Percentiles rank a stretch among this genome's conserved stretches.
Conservation (phyloP, 208 protist species). For the Balamuthia mandrillaris region DNA sequence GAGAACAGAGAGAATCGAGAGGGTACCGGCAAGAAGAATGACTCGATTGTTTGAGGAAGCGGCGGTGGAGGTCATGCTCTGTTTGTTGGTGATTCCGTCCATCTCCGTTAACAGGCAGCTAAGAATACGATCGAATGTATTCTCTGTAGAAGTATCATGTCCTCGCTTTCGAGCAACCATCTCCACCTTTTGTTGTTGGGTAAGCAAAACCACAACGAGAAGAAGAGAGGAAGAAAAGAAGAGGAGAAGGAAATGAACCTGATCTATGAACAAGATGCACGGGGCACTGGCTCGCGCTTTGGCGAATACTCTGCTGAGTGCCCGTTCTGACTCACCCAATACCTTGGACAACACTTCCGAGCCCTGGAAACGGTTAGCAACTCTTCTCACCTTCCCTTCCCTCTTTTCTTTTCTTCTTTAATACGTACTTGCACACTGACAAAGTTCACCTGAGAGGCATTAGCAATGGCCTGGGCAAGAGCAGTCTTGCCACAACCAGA, state of each 20-base stretch:
- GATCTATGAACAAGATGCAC: constrained; percentile 89
- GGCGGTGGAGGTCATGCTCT: too few relatives aligned
- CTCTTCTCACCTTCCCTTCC: background rate
- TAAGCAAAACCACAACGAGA: background rate
- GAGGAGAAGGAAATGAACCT: constrained; percentile 84
- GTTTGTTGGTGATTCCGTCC: constrained; percentile 87
- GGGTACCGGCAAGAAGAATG: background rate
- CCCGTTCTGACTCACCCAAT: constrained; percentile 86
- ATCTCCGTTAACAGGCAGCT: constrained; percentile 95
- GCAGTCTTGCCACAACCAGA: constrained; percentile 88
- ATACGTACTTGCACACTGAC: constrained; percentile 33
- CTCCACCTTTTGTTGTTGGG: background rate
- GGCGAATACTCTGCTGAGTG: constrained; percentile 61
- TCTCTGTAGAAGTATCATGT: background rate
- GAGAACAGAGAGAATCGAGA: too few relatives aligned
- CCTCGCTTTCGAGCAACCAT: background rate
- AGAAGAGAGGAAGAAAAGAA: background rate
- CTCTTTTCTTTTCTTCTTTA: background rate
- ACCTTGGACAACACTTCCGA: constrained; percentile 79
- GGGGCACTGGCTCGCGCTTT: constrained; percentile 77
- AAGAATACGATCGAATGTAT: constrained; percentile 79
- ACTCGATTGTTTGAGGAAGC: too few relatives aligned
- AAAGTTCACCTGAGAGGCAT: constrained; percentile 36
- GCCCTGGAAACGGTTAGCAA: background rate
- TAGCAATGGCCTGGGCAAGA: constrained; percentile 51